A percentile compares a stretch with the other conserved stretches of the same genome.
Conservation (phyloP, 352 stramenopile species). For the Pythium brassicae region DNA sequence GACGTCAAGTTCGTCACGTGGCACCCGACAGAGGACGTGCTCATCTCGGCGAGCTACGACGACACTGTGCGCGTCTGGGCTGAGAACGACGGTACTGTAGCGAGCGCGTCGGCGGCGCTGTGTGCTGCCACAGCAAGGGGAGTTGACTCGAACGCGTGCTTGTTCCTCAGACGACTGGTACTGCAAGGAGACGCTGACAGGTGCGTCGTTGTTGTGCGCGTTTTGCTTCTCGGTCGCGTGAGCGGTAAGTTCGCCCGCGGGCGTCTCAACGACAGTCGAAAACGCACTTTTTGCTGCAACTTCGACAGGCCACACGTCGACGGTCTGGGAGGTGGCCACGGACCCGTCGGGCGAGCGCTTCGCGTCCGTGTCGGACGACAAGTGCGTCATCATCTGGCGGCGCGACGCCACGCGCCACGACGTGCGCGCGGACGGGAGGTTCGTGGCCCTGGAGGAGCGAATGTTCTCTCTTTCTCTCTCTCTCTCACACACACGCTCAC, state of each 20-base stretch:
- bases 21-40: conserved; percentile 82
- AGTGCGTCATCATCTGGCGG: conserved; percentile 91
- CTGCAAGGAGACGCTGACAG: conserved; percentile 89
- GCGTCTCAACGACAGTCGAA: no score
- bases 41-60: conserved; percentile 94
- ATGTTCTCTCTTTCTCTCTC: not conserved
- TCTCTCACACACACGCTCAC: not conserved
- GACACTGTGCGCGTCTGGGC: conserved; percentile 95
- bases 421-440: conserved; percentile 43
- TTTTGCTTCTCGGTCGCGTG: not conserved
- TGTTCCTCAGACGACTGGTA: conserved; percentile 92
- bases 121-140: not conserved
- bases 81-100: conserved; percentile 75
- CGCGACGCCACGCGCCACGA: conserved; percentile 60
- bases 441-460: not conserved
- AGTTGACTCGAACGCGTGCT: not conserved
- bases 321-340: conserved; percentile 92
- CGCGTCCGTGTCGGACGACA: conserved; percentile 91
- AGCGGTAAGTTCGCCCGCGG: no score
- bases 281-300: no score
- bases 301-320: conserved; percentile 82
- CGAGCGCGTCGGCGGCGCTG: not conserved
- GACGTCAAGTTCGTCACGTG: conserved; percentile 97
- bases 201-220: conserved; percentile 17
- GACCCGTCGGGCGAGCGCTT: conserved; percentile 76